Evolutionary conservation across 1,284 basidiomycete genomes (phyloP), one percentile per base, ranked within the genome.

Genomic region (Sanghuangporus baumii): DNA sequence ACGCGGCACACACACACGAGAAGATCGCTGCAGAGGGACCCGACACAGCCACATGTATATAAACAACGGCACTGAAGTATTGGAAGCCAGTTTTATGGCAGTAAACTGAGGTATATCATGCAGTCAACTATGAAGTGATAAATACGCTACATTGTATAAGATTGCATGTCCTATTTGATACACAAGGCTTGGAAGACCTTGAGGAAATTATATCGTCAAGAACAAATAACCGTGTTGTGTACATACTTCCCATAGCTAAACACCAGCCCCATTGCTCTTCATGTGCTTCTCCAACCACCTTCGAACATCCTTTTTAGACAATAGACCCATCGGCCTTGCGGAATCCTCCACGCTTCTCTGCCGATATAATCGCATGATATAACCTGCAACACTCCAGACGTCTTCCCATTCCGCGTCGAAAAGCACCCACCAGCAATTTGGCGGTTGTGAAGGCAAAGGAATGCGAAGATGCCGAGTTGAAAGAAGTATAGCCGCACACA

Each of bases 331-430:
- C 16, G 83, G 78, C 68, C 78, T 75, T 58, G 66, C 71, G 62
- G 67, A 74, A 37, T 85, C 83, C 52, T 70, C 70, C 18, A 57
- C 61, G 46, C 62, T 70, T 23, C 74, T 72, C 57, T 77, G 71
- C 4, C 86, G 80, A 71, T 92, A 96, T 4, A 96, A 75, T 48
- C 86, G 79, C 88, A 92, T 90, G 57, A 95, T 83, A 67, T 82
- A 81, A 11, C 91, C 93, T 64, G 87, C 87, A 14, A 93, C 85
- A 65, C 79, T 85, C 86, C 88, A 90, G 47, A 96, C 79, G 69
- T 96, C 93, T 61, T 93, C 91, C 84, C 85, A 91, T 1, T 85
- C 80, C 0, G 89, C 89, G 70, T 96, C 93, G 70, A 96, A 96
- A 1, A 96, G 78, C 57, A 90, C 84, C 87, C 89, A 94, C 93